Percentiles rank a stretch among this genome's conserved stretches.
These are phyloP conservation scores for Nannochloropsis oceanica DNA, from an alignment of 108 stramenopile genomes.

Conservation along the genomic window DNA sequence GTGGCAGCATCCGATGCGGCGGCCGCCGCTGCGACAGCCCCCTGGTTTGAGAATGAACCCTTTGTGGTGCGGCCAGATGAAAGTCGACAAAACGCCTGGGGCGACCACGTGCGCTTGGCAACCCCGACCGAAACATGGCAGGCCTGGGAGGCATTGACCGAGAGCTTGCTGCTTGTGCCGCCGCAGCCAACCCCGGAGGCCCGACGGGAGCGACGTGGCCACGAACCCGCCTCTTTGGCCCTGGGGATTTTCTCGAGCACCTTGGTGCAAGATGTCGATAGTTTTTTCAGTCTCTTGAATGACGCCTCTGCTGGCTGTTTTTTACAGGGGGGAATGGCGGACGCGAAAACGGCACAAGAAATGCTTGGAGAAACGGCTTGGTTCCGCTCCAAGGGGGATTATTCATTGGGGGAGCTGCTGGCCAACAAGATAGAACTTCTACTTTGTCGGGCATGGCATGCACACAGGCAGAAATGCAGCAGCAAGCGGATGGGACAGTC, in stretches of 20 bases:
- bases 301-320: background rate
- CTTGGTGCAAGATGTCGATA: background rate
- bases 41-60: background rate
- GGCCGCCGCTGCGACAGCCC: background rate
- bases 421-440: background rate
- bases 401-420: background rate
- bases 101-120: background rate
- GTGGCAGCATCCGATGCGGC: background rate
- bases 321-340: background rate
- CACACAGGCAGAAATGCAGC: background rate
- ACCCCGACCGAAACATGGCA: background rate
- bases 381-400: background rate
- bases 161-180: background rate
- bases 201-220: background rate
- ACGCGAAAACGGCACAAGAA: background rate
- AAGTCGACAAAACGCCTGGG: background rate
- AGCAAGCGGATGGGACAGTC: too few relatives aligned
- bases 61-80: background rate
- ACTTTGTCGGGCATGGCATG: background rate
- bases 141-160: background rate
- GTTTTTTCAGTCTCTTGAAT: background rate
- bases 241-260: background rate
- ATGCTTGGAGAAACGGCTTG: background rate
- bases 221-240: background rate
- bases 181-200: background rate